These are phyloP conservation scores for Elaeagnus macrophylla DNA, from an alignment of 306 rosid genomes.

Conservation along the genomic window DNA sequence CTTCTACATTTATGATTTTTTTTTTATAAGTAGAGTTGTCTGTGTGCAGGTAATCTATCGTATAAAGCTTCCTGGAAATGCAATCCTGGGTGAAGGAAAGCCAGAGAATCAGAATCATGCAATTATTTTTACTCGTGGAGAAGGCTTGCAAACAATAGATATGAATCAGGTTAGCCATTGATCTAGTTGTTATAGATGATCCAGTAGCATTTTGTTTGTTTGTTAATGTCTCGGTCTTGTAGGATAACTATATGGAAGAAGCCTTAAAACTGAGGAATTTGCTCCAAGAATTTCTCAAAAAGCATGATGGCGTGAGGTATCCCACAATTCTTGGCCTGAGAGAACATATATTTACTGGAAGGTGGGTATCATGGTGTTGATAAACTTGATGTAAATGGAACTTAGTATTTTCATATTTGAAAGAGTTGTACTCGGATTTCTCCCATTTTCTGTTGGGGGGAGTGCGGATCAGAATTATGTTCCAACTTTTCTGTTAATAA, in stretches of 20 bases:
- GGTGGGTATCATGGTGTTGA: slow-evolving; percentile 30
- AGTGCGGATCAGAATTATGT: background rate
- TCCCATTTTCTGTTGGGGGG: no score
- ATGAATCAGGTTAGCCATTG: slow-evolving; percentile 76
- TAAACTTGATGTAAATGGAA: background rate
- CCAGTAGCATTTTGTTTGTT: slow-evolving; percentile 7
- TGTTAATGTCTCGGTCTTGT: slow-evolving; percentile 13
- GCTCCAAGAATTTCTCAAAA: slow-evolving; percentile 81
- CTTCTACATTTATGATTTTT: slow-evolving; percentile 4
- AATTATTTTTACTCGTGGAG: slow-evolving; percentile 88
- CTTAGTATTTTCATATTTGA: background rate
- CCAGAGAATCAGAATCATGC: slow-evolving; percentile 99
- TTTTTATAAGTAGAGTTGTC: slow-evolving; percentile 12
- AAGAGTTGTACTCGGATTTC: no score
- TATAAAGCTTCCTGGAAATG: slow-evolving; percentile 96
- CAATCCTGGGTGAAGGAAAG: slow-evolving; percentile 94
- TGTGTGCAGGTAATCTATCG: slow-evolving; percentile 59
- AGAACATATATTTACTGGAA: slow-evolving; percentile 97
- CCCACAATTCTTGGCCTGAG: slow-evolving; percentile 93
- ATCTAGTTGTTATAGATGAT: background rate
- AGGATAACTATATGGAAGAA: slow-evolving; percentile 99
- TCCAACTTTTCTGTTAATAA: slow-evolving; percentile 19
- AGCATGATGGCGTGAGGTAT: slow-evolving; percentile 79
- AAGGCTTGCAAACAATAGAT: slow-evolving; percentile 92
- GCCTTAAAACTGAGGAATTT: slow-evolving; percentile 95